phyloP scores from a whole-genome alignment of 2,329 filamentous ascomycete species.

The Neodidymelliopsis sp. region DNA sequence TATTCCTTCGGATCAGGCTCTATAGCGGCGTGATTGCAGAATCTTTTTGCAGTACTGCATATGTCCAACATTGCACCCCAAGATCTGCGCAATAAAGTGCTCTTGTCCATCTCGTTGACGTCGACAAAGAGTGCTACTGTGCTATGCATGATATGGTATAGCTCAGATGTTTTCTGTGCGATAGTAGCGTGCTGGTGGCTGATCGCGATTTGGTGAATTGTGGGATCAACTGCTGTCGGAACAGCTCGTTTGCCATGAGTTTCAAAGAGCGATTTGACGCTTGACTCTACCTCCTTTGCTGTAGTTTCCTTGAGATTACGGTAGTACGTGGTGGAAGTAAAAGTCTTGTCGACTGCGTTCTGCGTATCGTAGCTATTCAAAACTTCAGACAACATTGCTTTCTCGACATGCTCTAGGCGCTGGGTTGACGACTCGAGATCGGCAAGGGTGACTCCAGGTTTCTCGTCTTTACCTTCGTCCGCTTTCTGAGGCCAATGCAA shows the following conservation, averaged over 20 bases:
- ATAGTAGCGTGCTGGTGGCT: slow-evolving; percentile 22
- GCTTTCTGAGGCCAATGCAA: slow-evolving; percentile 35
- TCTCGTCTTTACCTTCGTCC: neutral
- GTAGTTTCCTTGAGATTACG: slow-evolving; percentile 27
- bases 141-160: slow-evolving; percentile 22
- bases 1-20: slow-evolving; percentile 15
- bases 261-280: neutral
- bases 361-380: slow-evolving; percentile 10
- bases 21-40: slow-evolving; percentile 10
- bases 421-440: slow-evolving; percentile 3
- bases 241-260: neutral
- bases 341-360: slow-evolving; percentile 29
- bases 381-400: slow-evolving; percentile 27
- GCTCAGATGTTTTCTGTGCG: slow-evolving; percentile 8
- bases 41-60: neutral
- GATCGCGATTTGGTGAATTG: slow-evolving; percentile 29
- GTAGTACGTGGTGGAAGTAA: slow-evolving; percentile 38
- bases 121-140: slow-evolving; percentile 35
- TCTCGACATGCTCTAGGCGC: slow-evolving; percentile 37
- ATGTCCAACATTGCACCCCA: slow-evolving; percentile 39
- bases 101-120: slow-evolving; percentile 29
- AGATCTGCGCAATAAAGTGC: slow-evolving; percentile 31
- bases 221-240: neutral
- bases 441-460: neutral
- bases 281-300: slow-evolving; percentile 9